phyloP scores from a whole-genome alignment of 768 basidiomycete genomes.

The Lactarius pseudohatsudake region DNA sequence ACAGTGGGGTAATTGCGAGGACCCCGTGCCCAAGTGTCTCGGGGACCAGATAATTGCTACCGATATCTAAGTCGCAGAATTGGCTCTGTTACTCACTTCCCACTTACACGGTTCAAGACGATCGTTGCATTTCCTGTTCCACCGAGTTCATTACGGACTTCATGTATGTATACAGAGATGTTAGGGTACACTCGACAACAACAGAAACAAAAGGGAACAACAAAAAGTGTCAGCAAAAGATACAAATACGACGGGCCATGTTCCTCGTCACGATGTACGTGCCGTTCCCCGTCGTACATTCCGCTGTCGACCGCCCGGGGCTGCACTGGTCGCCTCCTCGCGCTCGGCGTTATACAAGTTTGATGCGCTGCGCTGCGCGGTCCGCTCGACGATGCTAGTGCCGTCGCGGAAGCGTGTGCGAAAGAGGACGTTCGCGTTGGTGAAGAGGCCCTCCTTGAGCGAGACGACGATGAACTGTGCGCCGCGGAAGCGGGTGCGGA shows the following conservation, averaged over 20 bases:
- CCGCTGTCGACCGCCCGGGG: not conserved
- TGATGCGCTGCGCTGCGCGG: slow-evolving; percentile 62
- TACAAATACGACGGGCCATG: not conserved
- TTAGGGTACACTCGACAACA: not conserved
- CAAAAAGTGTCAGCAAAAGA: not conserved
- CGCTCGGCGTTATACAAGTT: slow-evolving; percentile 36
- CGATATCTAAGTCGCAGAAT: not conserved
- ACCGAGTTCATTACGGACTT: not conserved
- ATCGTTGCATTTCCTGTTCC: not conserved
- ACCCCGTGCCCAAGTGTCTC: not conserved
- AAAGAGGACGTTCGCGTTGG: slow-evolving; percentile 96
- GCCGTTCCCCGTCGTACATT: slow-evolving; percentile 15
- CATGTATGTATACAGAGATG: not conserved
- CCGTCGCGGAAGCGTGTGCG: slow-evolving; percentile 91
- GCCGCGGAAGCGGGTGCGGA: slow-evolving; percentile 95
- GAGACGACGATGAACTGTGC: slow-evolving; percentile 98
- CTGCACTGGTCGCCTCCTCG: slow-evolving; percentile 4
- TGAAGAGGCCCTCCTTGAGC: slow-evolving; percentile 95
- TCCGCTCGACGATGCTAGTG: slow-evolving; percentile 86
- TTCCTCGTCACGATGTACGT: not conserved
- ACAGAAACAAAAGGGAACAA: not conserved
- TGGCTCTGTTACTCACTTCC: not conserved
- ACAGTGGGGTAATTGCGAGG: not conserved
- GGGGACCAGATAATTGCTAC: not conserved
- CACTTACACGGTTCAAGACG: not conserved